Percentiles rank a stretch among this genome's conserved stretches.
These are phyloP conservation scores for Dissophora ornata DNA, from an alignment of 192 early-diverging fungal genomes.

Conservation along the genomic window DNA sequence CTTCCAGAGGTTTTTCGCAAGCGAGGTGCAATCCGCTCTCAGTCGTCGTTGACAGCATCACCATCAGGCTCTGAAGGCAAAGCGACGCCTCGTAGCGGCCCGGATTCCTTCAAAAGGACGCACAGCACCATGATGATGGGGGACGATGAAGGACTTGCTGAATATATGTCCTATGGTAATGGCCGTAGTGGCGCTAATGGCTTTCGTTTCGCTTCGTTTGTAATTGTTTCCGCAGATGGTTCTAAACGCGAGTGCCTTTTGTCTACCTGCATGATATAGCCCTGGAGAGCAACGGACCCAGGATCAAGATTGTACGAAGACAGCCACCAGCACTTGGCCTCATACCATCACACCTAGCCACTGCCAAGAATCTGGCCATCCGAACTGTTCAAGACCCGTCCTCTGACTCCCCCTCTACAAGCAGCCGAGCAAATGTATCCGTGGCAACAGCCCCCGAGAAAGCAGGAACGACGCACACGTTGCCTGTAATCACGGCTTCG, in stretches of 20 bases:
- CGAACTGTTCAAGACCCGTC: conserved; percentile 2
- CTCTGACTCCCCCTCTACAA: background rate
- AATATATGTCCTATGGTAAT: conserved; percentile 21
- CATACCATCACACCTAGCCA: conserved; percentile 32
- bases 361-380: conserved; percentile 41
- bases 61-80: background rate
- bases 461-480: background rate
- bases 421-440: background rate
- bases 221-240: too few relatives aligned
- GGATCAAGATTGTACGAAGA: conserved; percentile 23
- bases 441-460: background rate
- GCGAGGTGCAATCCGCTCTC: conserved; percentile 34
- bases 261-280: conserved; percentile 7
- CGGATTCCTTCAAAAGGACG: conserved; percentile 21
- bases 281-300: background rate
- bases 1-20: conserved; percentile 45
- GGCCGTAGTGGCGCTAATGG: background rate
- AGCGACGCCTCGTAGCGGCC: background rate
- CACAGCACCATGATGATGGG: conserved; percentile 34
- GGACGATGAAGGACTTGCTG: conserved; percentile 3
- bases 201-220: background rate
- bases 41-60: background rate
- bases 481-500: too few relatives aligned
- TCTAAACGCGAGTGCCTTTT: too few relatives aligned
- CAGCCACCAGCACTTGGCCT: background rate